Evolutionary conservation across 2,329 filamentous ascomycete genomes (phyloP), one percentile per base, ranked within the genome.

Genomic region (Tolypocladium album): DNA sequence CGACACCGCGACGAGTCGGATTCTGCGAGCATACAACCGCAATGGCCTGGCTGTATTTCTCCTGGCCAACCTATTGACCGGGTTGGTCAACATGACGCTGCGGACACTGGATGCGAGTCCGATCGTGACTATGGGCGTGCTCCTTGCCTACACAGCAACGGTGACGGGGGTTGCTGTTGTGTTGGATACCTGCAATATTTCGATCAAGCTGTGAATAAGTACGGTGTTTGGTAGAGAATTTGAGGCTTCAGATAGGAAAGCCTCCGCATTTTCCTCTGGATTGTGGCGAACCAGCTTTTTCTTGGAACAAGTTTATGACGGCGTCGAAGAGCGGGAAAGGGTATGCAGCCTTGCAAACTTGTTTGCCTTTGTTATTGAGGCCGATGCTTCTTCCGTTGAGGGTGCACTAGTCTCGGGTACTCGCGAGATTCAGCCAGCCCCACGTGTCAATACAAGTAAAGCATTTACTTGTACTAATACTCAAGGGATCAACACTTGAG

Each of bases 11-110:
- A 97, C 92, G 3, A 96, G 92, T 70, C 82, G 78, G 43, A 81
- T 97, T n/a, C 76, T 97, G 63, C 80, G 85, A 55, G 89, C 91
- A 0, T 95, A 88, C 70, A 99, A 99, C 71, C 83, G 88, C 59
- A 97, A 97, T 67, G 92, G 94, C 0, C 77, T 99, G 55, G 85
- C 84, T 0, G 74, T 97, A 0, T 99, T 99, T 70, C 74, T 99
- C 61, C 69, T 92, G 43, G 92, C 94, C 2, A 99, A 99, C 70
- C 74, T 99, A 55, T 74, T 96, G 63, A 99, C 94, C 0, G 94
- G 94, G 0, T 70, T 91, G 20, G 88, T 97, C 59, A 99, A 99
- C 71, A 79, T 99, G 80, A 89, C 87, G 4, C 74, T 97, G 59
- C 87, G 88, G 45, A 99, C 94, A 3, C 75, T 97, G 64, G 82